A percentile compares a stretch with the other conserved stretches of the same genome.
phyloP scores from a whole-genome alignment of 192 early-diverging fungal genomes.

The Dimargaris cristalligena region DNA sequence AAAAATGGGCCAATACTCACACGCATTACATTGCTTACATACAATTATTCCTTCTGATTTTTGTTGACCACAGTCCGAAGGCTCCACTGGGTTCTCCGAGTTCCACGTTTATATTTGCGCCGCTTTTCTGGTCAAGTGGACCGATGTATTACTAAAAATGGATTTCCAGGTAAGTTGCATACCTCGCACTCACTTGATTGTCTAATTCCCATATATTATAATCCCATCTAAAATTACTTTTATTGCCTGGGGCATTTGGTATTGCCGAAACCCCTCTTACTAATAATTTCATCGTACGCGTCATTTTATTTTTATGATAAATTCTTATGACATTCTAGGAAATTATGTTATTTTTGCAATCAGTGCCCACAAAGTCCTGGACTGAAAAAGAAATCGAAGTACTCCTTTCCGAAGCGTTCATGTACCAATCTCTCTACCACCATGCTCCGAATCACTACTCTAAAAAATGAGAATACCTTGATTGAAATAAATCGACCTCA shows the following conservation, averaged over 20 bases:
- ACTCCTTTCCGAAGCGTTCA: slow-evolving; percentile 86
- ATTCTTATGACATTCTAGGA: slow-evolving; percentile 30
- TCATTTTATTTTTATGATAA: not conserved
- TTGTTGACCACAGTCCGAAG: slow-evolving; percentile 45
- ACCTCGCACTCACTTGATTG: not conserved
- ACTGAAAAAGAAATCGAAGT: slow-evolving; percentile 81
- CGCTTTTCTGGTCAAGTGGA: slow-evolving; percentile 93
- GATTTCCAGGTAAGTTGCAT: slow-evolving; percentile 59
- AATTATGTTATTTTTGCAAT: slow-evolving; percentile 88
- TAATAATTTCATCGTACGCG: not conserved
- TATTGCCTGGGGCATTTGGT: not conserved
- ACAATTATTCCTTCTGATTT: too few relatives aligned
- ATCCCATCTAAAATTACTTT: too few relatives aligned
- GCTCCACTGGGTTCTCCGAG: slow-evolving; percentile 78
- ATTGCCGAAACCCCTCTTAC: not conserved
- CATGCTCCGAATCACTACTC: slow-evolving; percentile 70
- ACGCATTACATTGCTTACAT: too few relatives aligned
- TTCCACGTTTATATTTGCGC: slow-evolving; percentile 99
- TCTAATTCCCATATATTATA: not conserved
- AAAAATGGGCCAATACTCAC: too few relatives aligned
- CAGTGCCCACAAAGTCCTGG: slow-evolving; percentile 75
- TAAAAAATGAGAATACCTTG: slow-evolving; percentile 21
- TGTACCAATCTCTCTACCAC: slow-evolving; percentile 93
- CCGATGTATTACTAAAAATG: slow-evolving; percentile 61
- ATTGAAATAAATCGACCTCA: too few relatives aligned